Conservation (phyloP, 2,329 filamentous ascomycete genomes). For the Penicillium sp. region DNA sequence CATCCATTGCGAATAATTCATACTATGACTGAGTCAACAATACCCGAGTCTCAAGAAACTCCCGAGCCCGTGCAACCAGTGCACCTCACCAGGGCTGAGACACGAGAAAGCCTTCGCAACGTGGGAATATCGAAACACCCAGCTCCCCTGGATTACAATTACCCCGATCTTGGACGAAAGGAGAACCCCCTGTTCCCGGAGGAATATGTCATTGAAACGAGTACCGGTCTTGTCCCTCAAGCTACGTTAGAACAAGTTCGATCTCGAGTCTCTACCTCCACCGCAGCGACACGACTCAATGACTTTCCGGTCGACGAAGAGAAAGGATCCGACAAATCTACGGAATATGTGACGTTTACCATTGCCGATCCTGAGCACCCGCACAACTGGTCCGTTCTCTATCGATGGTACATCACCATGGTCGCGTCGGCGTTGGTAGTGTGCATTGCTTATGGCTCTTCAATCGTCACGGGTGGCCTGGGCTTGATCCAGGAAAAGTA, state of each 20-base stretch:
- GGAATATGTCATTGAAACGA: slow-evolving; percentile 26
- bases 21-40: neutral
- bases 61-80: slow-evolving; percentile 2
- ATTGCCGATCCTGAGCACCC: slow-evolving; percentile 71
- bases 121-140: slow-evolving; percentile 27
- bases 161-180: slow-evolving; percentile 30
- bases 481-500: slow-evolving; percentile 64
- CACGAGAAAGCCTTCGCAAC: slow-evolving; percentile 26
- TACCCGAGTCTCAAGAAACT: slow-evolving; percentile 1
- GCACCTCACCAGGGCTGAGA: slow-evolving; percentile 16
- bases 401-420: slow-evolving; percentile 82
- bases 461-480: slow-evolving; percentile 75
- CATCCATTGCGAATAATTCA: neutral
- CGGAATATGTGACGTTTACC: slow-evolving; percentile 61
- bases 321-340: slow-evolving; percentile 24
- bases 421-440: slow-evolving; percentile 73
- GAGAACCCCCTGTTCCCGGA: slow-evolving; percentile 25
- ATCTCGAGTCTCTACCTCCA: slow-evolving; percentile 15
- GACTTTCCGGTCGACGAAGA: slow-evolving; percentile 26
- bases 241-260: slow-evolving; percentile 21
- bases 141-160: slow-evolving; percentile 32
- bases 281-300: slow-evolving; percentile 8
- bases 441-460: slow-evolving; percentile 67
- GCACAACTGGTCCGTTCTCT: slow-evolving; percentile 74
- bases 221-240: slow-evolving; percentile 26